Evolutionary conservation across 2,329 filamentous ascomycete species (phyloP).

Genomic region (Calonectria crousiana): DNA sequence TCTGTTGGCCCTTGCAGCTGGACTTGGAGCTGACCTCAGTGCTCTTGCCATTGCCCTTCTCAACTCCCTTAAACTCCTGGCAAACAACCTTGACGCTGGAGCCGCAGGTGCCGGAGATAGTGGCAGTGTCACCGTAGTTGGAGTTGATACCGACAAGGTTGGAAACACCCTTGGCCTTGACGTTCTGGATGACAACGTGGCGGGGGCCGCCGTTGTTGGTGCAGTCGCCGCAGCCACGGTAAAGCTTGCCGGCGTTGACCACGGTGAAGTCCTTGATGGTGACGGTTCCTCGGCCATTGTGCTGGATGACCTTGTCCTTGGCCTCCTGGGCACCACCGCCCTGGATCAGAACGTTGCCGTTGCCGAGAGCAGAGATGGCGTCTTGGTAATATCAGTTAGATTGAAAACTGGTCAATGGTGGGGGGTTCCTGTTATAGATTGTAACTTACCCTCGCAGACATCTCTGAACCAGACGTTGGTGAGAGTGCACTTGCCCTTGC

Average conservation of each 20-base stretch:
- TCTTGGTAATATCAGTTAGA: constrained; percentile 1
- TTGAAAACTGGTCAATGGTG: neutral
- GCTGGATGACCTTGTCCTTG: constrained; percentile 41
- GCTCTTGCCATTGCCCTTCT: constrained; percentile 20
- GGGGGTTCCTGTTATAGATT: neutral
- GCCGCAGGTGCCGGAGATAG: constrained; percentile 35
- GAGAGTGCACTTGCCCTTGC: constrained; percentile 44
- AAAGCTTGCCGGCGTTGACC: constrained; percentile 40
- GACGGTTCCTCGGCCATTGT: constrained; percentile 39
- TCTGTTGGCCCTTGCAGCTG: constrained; percentile 24
- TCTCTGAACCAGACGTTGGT: constrained; percentile 53
- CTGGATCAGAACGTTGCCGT: constrained; percentile 15
- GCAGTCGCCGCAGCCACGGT: constrained; percentile 43
- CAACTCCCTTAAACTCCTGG: constrained; percentile 36
- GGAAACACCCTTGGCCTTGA: constrained; percentile 40
- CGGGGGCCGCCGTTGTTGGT: constrained; percentile 42
- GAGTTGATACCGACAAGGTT: constrained; percentile 42
- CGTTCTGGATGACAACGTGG: constrained; percentile 27
- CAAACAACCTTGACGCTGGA: constrained; percentile 40
- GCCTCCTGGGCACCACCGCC: constrained; percentile 41
- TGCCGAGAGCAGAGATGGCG: constrained; percentile 21
- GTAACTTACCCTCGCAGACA: constrained; percentile 47
- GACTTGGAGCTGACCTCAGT: constrained; percentile 5
- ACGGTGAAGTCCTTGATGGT: constrained; percentile 41
- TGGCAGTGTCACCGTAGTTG: constrained; percentile 39